phyloP scores from a whole-genome alignment of 176 grass and related monocot genomes.

The Oryza meyeriana region DNA sequence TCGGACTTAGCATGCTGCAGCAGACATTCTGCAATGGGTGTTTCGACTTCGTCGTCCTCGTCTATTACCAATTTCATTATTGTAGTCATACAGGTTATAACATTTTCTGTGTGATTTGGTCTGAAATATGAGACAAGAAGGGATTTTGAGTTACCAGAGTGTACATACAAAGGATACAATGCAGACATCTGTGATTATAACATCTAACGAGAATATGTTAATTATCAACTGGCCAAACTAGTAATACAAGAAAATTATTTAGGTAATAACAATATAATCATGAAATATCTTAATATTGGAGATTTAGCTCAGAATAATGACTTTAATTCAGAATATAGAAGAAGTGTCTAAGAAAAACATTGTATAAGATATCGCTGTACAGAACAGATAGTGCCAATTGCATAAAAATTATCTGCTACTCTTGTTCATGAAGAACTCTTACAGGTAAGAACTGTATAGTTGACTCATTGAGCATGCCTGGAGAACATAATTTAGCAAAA shows the following conservation, averaged over 20 bases:
- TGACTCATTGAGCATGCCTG: background rate
- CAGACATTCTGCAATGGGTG: conserved; percentile 53
- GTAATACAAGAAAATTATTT: background rate
- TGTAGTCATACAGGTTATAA: conserved; percentile 73
- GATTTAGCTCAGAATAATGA: background rate
- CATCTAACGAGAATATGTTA: background rate
- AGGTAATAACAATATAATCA: background rate
- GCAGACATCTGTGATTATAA: conserved; percentile 8
- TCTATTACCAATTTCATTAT: conserved; percentile 91
- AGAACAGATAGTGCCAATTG: background rate
- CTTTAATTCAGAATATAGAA: background rate
- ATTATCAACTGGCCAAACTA: background rate
- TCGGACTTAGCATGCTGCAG: conserved; percentile 64
- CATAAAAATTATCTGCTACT: background rate
- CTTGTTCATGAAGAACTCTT: background rate
- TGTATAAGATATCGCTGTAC: background rate
- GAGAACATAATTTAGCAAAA: conserved; percentile 18
- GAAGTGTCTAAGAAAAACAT: background rate
- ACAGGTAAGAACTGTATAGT: background rate
- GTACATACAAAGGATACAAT: background rate
- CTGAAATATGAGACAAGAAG: conserved; percentile 32
- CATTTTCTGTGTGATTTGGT: conserved; percentile 49
- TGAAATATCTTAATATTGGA: background rate
- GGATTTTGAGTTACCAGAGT: background rate
- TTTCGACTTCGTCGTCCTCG: conserved; percentile 80